Base-by-base conservation (phyloP, 768 basidiomycete species). In the Lentinula sp. region DNA sequence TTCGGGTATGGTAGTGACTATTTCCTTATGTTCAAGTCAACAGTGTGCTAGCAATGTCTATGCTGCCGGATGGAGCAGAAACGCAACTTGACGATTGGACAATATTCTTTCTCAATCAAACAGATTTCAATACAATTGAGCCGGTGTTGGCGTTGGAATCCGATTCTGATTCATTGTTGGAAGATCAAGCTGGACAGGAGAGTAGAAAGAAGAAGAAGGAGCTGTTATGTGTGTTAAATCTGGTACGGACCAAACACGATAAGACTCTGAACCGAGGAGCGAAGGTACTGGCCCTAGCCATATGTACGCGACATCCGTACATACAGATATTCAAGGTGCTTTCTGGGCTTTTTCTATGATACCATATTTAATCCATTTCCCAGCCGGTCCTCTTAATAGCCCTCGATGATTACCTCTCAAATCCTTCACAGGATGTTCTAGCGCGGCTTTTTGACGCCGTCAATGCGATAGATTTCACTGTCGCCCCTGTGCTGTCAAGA, bases 41-140 rank as follows among this genome's bases (percentile, higher is more conserved):
- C 60, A 98, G 95, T 60, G 83, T 95, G 16, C 81, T 99, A 4
- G 97, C 97, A 3, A 96, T 96, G 77, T 83, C 96, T 62, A 99
- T 99, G 97, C 83, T 99, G 20, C 97, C 97, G 10, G 97, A 99
- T 72, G 97, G 97, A 6, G 97, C 95, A 35, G 96, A 99, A 75
- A 86, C 90, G 55, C 91, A 96, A 63, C 76, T 90, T 23, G 93
- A 96, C 71, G 97, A 98, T 74, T 98, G 95, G 95, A 98, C 97
- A 5, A 87, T 98, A 48, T 99, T 99, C 81, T 97, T 96, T 73
- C 83, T 99, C 61, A 98, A 98, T 70, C 97, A 98, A 74, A 93
- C 91, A 0, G 81, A 87, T 0, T 91, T 88, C 75, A 94, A 95
- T 69, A 88, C 87, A 16, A 92, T 96, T 64, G 84, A 87, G 1